Conservation (phyloP, 176 grass and related monocot genomes). For the Triticum timopheevii region DNA sequence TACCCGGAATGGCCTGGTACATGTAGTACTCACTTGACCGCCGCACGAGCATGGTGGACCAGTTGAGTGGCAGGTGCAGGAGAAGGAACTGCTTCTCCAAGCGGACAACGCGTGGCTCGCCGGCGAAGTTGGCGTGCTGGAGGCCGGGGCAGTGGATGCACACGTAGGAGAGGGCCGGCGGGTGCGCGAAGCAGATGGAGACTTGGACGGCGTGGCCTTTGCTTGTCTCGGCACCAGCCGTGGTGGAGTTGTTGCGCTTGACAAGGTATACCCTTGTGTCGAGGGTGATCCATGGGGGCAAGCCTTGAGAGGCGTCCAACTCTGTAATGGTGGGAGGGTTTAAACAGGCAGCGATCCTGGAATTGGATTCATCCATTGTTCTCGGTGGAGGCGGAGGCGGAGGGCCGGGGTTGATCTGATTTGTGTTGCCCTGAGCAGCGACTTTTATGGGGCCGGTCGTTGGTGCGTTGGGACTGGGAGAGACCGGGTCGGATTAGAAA, state of each 20-base stretch:
- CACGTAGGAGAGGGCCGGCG: neutral
- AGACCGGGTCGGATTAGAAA: too few species aligned
- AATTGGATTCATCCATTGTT: too few species aligned
- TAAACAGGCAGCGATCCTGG: too few species aligned
- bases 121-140: neutral
- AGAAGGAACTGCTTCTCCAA: neutral
- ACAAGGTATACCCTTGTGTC: neutral
- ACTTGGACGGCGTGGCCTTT: neutral
- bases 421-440: too few species aligned
- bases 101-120: neutral
- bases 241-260: neutral
- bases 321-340: too few species aligned
- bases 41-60: neutral
- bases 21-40: neutral
- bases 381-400: too few species aligned
- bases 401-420: too few species aligned
- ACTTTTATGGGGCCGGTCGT: too few species aligned
- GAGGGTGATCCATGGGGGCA: neutral
- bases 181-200: neutral
- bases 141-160: neutral
- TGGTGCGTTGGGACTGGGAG: too few species aligned
- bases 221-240: neutral
- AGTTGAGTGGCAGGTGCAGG: neutral
- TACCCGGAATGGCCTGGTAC: neutral
- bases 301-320: too few species aligned